A percentile compares a stretch with the other conserved stretches of the same genome.
phyloP scores from a whole-genome alignment of 768 basidiomycete species.

The Tylopilus vinaceipallidus region DNA sequence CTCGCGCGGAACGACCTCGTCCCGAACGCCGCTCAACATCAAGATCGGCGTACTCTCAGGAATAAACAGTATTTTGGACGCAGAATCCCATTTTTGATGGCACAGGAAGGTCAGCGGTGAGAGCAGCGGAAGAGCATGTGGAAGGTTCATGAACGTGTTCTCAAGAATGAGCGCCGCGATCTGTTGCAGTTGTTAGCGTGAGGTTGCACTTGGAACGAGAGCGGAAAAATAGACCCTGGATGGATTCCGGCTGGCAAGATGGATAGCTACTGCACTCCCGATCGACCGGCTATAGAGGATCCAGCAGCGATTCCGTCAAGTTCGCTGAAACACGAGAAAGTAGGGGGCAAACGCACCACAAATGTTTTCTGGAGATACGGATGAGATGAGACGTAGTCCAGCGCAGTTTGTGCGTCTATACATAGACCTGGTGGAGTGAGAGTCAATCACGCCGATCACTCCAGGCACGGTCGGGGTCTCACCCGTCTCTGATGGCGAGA shows the following conservation, averaged over 20 bases:
- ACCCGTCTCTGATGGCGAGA: slow-evolving; percentile 85
- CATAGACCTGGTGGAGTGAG: slow-evolving; percentile 52
- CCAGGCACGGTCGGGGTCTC: neutral
- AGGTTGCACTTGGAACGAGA: neutral
- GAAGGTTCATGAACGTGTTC: slow-evolving; percentile 90
- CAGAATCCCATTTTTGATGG: slow-evolving; percentile 87
- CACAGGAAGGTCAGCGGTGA: slow-evolving; percentile 75
- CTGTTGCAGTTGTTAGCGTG: slow-evolving; percentile 32
- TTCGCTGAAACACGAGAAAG: neutral
- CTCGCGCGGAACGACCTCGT: slow-evolving; percentile 51
- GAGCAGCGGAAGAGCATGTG: slow-evolving; percentile 70
- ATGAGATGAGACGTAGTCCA: slow-evolving; percentile 70
- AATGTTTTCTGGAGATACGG: slow-evolving; percentile 62
- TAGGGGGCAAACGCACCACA: slow-evolving; percentile 46
- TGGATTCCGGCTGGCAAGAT: slow-evolving; percentile 79
- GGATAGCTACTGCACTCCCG: slow-evolving; percentile 90
- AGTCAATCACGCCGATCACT: neutral
- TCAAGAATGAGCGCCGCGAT: slow-evolving; percentile 82
- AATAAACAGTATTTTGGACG: slow-evolving; percentile 58
- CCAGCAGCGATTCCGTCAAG: slow-evolving; percentile 32
- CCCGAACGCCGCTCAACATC: slow-evolving; percentile 69
- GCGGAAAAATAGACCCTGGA: slow-evolving; percentile 45
- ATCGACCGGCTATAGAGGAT: slow-evolving; percentile 84
- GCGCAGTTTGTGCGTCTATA: slow-evolving; percentile 80
- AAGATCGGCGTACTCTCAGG: slow-evolving; percentile 70